Percentiles rank a stretch among this genome's conserved stretches.
Evolutionary conservation across 306 rosid species (phyloP).

Genomic region (Astragalus membranaceus): DNA sequence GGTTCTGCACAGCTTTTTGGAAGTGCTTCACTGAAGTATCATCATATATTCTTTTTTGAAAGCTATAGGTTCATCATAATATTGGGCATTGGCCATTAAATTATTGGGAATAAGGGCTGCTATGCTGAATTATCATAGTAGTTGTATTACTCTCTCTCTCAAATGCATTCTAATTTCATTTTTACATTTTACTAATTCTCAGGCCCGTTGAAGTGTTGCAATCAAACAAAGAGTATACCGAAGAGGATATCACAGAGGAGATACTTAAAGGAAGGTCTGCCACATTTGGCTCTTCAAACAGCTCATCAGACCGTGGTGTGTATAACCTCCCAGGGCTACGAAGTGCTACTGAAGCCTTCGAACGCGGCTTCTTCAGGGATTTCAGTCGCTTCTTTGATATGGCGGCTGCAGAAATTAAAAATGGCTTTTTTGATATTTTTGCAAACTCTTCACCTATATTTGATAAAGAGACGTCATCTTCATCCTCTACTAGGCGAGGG

Average conservation of each 20-base stretch:
- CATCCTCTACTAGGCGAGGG: conserved; percentile 41
- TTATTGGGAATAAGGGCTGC: background rate
- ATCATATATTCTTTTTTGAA: background rate
- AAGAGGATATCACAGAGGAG: conserved; percentile 70
- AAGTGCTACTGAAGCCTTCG: conserved; percentile 59
- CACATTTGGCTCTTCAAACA: conserved; percentile 41
- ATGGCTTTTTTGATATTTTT: conserved; percentile 44
- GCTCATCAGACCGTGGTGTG: conserved; percentile 36
- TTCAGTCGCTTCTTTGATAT: conserved; percentile 47
- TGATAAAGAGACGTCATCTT: conserved; percentile 43
- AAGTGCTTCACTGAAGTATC: background rate
- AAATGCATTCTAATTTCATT: background rate
- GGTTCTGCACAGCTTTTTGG: background rate
- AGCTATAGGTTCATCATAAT: background rate
- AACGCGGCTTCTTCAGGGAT: conserved; percentile 45
- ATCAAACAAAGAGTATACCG: conserved; percentile 72
- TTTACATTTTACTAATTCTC: conserved; percentile 2
- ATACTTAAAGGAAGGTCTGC: conserved; percentile 52
- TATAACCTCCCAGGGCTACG: conserved; percentile 69
- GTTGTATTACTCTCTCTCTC: background rate
- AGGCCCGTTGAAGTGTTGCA: conserved; percentile 80
- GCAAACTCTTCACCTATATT: conserved; percentile 30
- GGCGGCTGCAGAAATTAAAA: conserved; percentile 69
- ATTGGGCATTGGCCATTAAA: background rate
- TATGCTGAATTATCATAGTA: background rate